Percentiles rank a stretch among this genome's conserved stretches.
These are phyloP conservation scores for Cucurbita argyrosperma DNA, from an alignment of 306 rosid genomes.

Conservation along the genomic window DNA sequence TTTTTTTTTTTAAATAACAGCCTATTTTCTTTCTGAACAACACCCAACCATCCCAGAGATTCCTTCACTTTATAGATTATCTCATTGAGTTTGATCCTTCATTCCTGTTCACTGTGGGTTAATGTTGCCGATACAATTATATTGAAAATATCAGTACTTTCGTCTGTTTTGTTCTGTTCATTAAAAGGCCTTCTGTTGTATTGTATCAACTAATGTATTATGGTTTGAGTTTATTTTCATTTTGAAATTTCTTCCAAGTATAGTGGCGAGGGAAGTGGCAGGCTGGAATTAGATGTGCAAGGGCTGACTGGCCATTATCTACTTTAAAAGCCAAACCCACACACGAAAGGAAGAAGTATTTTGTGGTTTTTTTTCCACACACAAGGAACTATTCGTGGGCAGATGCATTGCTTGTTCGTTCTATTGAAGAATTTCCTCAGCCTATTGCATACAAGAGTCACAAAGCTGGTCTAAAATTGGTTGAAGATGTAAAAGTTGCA, in stretches of 20 bases:
- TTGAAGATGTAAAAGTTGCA: constrained; percentile 62
- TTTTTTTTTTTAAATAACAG: neutral
- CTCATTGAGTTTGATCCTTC: neutral
- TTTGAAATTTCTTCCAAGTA: constrained; percentile 13
- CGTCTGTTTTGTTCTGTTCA: neutral
- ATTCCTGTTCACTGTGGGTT: neutral
- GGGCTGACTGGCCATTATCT: constrained; percentile 94
- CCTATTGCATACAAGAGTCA: constrained; percentile 80
- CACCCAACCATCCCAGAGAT: neutral
- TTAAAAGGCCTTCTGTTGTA: neutral
- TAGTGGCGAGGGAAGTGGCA: constrained; percentile 99
- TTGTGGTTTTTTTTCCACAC: constrained; percentile 83
- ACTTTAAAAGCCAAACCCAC: constrained; percentile 95
- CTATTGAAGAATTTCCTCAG: constrained; percentile 63
- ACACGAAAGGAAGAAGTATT: constrained; percentile 81
- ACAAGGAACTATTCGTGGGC: constrained; percentile 94
- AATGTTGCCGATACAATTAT: neutral
- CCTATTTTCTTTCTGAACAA: neutral
- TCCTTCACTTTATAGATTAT: neutral
- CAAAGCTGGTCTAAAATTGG: constrained; percentile 60
- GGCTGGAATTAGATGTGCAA: constrained; percentile 86
- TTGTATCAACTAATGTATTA: neutral
- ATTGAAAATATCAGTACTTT: neutral
- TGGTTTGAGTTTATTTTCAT: neutral
- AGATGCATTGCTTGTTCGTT: constrained; percentile 63